These are phyloP conservation scores for Coriaria nepalensis DNA, from an alignment of 306 rosid species.

Conservation along the genomic window DNA sequence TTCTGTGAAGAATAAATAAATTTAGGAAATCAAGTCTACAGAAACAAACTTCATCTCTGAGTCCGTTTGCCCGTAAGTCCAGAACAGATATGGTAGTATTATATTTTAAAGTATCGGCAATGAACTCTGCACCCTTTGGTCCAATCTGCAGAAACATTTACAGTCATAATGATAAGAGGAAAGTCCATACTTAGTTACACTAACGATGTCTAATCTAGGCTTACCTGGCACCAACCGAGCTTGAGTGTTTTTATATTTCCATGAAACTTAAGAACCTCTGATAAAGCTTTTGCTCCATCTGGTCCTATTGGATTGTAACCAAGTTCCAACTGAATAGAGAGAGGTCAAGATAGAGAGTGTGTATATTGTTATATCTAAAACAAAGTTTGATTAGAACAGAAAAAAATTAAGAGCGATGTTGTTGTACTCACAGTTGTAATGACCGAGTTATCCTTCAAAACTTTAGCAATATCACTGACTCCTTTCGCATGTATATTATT, in stretches of 20 bases:
- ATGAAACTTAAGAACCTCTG: constrained; percentile 82
- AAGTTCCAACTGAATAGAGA: constrained; percentile 62
- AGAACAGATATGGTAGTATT: constrained; percentile 72
- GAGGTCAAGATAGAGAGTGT: background rate
- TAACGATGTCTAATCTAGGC: background rate
- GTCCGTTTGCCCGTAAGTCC: constrained; percentile 87
- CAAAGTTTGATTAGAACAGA: constrained; percentile 10
- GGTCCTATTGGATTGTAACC: constrained; percentile 94
- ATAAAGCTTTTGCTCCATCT: constrained; percentile 84
- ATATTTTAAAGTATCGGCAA: constrained; percentile 84
- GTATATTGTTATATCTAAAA: too few relatives aligned
- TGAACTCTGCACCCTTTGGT: constrained; percentile 80
- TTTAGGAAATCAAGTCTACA: background rate
- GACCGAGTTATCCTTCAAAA: constrained; percentile 72
- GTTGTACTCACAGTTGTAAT: constrained; percentile 57
- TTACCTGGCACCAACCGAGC: constrained; percentile 99
- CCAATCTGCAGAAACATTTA: constrained; percentile 48
- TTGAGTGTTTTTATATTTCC: constrained; percentile 74
- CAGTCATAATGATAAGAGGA: constrained; percentile 2
- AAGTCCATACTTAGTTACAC: background rate
- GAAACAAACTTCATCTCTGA: constrained; percentile 70
- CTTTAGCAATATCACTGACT: constrained; percentile 48
- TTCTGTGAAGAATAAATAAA: background rate
- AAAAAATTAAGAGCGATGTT: background rate
- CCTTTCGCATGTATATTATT: constrained; percentile 73